A percentile compares a stretch with the other conserved stretches of the same genome.
Evolutionary conservation across 805 yeast genomes (phyloP).

Genomic region (Candida maltosa): DNA sequence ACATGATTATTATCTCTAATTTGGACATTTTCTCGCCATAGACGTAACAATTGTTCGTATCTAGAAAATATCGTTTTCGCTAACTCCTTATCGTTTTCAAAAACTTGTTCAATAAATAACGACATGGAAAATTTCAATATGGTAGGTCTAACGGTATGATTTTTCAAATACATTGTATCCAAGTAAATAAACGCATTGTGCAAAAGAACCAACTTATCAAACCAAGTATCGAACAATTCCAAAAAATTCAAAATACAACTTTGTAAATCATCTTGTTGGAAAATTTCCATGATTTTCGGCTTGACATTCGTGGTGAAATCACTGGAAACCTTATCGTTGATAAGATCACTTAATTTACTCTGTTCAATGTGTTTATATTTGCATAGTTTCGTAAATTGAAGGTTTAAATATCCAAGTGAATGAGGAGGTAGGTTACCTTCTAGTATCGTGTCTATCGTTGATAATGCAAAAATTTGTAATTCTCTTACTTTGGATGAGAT

Average conservation of each 20-base stretch:
- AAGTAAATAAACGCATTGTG: constrained; percentile 31
- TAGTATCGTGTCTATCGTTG: constrained; percentile 16
- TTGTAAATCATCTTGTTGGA: neutral
- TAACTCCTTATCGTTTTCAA: too few relatives aligned
- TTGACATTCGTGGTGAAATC: neutral
- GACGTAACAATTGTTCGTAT: too few relatives aligned
- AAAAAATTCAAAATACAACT: constrained; percentile 10
- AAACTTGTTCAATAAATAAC: constrained; percentile 18
- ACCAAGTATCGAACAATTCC: constrained; percentile 20
- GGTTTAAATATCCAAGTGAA: constrained; percentile 23
- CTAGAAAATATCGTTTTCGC: too few relatives aligned
- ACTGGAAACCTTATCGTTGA: constrained; percentile 10
- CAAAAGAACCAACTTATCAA: constrained; percentile 17
- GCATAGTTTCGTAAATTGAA: constrained; percentile 30
- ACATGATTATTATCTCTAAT: too few relatives aligned
- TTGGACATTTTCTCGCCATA: too few relatives aligned
- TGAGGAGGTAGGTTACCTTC: constrained; percentile 11
- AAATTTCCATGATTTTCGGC: neutral
- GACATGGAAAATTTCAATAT: constrained; percentile 23
- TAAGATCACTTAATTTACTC: constrained; percentile 19
- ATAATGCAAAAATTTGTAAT: too few relatives aligned
- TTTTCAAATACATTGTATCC: constrained; percentile 32
- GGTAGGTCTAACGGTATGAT: constrained; percentile 25
- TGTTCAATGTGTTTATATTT: constrained; percentile 30
- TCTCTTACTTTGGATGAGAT: too few relatives aligned